Evolutionary conservation across 179 eudicot genomes (phyloP).

Genomic region (Silene vulgaris): DNA sequence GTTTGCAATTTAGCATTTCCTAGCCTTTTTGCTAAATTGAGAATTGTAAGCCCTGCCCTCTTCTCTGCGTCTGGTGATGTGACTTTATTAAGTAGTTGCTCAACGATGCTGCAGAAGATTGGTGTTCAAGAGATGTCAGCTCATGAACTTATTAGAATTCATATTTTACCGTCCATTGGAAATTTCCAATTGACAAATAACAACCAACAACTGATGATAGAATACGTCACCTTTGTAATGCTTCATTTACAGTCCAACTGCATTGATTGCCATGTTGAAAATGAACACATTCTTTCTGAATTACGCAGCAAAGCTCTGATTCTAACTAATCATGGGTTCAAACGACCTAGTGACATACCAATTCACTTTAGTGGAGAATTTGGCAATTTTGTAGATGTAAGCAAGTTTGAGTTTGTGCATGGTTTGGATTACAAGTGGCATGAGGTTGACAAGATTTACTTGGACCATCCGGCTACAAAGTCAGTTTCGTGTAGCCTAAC

Average conservation of each 20-base stretch:
- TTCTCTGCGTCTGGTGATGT: conserved; percentile 39
- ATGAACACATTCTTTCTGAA: conserved; percentile 49
- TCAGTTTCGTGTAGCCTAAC: conserved; percentile 42
- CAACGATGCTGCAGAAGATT: conserved; percentile 55
- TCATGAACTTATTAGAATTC: conserved; percentile 72
- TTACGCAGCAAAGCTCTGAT: conserved; percentile 56
- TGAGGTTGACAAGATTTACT: conserved; percentile 58
- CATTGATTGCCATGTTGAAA: conserved; percentile 52
- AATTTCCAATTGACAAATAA: conserved; percentile 27
- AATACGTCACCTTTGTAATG: conserved; percentile 70
- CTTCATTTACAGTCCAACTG: conserved; percentile 76
- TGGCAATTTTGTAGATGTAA: conserved; percentile 61
- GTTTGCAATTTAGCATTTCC: conserved; percentile 53
- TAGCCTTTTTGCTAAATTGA: conserved; percentile 54
- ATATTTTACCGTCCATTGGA: conserved; percentile 67
- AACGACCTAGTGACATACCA: conserved; percentile 48
- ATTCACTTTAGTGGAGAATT: conserved; percentile 67
- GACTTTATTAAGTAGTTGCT: conserved; percentile 39
- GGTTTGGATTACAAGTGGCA: conserved; percentile 66
- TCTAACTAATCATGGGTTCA: conserved; percentile 70
- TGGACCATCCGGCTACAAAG: conserved; percentile 54
- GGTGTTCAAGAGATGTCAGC: conserved; percentile 79
- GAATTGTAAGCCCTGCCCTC: conserved; percentile 64
- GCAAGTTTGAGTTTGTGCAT: conserved; percentile 45
- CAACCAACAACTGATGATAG: conserved; percentile 47